These are phyloP conservation scores for Spatholobus suberectus DNA, from an alignment of 306 rosid genomes.

Conservation along the genomic window DNA sequence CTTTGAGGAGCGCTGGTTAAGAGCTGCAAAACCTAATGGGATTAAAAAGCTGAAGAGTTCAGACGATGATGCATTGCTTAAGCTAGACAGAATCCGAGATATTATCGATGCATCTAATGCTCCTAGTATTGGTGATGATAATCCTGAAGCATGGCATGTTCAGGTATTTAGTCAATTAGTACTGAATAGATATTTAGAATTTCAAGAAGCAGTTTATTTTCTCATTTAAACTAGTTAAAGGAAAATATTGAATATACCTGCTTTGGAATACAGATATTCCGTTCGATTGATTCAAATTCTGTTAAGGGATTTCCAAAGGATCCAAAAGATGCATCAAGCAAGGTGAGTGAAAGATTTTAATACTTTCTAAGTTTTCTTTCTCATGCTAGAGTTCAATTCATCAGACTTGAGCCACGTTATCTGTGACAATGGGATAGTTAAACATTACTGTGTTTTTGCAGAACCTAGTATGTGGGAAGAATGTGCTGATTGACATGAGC, in stretches of 20 bases:
- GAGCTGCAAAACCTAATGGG: constrained; percentile 88
- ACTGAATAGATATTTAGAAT: constrained; percentile 24
- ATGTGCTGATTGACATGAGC: constrained; percentile 98
- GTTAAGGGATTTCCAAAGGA: constrained; percentile 90
- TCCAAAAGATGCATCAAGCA: constrained; percentile 72
- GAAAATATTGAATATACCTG: constrained; percentile 24
- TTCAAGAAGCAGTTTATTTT: constrained; percentile 23
- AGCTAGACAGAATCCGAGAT: constrained; percentile 78
- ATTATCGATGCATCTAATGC: constrained; percentile 57
- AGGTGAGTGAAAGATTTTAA: constrained; percentile 53
- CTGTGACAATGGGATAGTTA: constrained; percentile 30
- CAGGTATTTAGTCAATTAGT: constrained; percentile 62
- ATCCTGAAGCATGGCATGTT: constrained; percentile 94
- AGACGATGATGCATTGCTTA: constrained; percentile 82
- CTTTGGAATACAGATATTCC: constrained; percentile 77
- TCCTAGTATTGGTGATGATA: constrained; percentile 51
- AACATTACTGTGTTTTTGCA: constrained; percentile 51
- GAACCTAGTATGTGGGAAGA: constrained; percentile 94
- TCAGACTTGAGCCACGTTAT: constrained; percentile 3
- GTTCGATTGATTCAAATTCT: constrained; percentile 94
- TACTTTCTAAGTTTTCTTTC: constrained; percentile 34
- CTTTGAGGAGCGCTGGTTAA: constrained; percentile 96
- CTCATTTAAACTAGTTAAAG: constrained; percentile 16
- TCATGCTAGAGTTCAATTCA: constrained; percentile 17
- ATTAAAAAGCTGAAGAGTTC: constrained; percentile 68